These are phyloP conservation scores for Corylus heterophylla DNA, from an alignment of 306 rosid genomes.

Conservation along the genomic window DNA sequence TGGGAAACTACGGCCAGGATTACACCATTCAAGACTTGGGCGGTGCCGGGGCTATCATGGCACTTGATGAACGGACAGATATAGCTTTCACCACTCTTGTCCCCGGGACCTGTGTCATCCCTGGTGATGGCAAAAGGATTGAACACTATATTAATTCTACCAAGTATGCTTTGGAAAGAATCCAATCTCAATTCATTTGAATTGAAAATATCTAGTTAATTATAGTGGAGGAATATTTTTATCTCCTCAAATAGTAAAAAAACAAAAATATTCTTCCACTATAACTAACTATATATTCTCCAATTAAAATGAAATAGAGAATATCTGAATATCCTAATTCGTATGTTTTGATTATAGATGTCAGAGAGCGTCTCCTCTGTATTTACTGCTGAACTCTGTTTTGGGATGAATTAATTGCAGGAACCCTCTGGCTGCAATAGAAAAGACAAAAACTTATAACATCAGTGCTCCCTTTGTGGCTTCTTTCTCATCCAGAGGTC, in stretches of 20 bases:
- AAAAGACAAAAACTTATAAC: slow-evolving; percentile 36
- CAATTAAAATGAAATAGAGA: no score
- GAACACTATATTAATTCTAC: slow-evolving; percentile 71
- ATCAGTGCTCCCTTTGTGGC: slow-evolving; percentile 64
- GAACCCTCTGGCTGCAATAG: slow-evolving; percentile 58
- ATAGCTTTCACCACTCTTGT: slow-evolving; percentile 42
- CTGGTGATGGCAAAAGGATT: slow-evolving; percentile 36
- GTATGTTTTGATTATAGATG: not conserved
- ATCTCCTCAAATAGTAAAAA: no score
- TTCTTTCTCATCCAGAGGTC: slow-evolving; percentile 81
- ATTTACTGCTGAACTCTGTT: slow-evolving; percentile 1
- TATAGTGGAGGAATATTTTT: no score
- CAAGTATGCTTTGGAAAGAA: slow-evolving; percentile 37
- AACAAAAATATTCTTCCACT: no score
- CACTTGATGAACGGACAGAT: slow-evolving; percentile 31
- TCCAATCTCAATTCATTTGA: no score
- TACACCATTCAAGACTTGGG: slow-evolving; percentile 40
- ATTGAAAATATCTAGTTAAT: no score
- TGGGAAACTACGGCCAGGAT: slow-evolving; percentile 42
- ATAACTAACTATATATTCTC: no score
- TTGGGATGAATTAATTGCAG: slow-evolving; percentile 31
- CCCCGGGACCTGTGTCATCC: slow-evolving; percentile 47
- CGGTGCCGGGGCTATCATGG: slow-evolving; percentile 64
- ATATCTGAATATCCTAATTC: no score
- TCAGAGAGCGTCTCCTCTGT: no score